These are phyloP conservation scores for Fusarium sp. DNA, from an alignment of 2,329 filamentous ascomycete species.

Conservation along the genomic window DNA sequence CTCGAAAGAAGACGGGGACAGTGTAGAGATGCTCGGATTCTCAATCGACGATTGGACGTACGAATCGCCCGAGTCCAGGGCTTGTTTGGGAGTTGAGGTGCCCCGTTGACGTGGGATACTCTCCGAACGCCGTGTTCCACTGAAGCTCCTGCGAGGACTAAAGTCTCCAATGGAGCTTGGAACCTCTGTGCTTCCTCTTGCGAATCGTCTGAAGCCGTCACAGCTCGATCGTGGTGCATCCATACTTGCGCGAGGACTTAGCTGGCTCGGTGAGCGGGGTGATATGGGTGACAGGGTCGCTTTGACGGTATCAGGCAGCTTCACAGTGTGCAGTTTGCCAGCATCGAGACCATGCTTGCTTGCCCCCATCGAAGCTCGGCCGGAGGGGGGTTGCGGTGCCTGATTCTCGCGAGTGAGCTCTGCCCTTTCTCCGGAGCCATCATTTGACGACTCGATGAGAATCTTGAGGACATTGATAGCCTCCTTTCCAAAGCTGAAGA, in stretches of 20 bases:
- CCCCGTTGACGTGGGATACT: slow-evolving; percentile 52
- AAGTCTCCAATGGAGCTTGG: slow-evolving; percentile 54
- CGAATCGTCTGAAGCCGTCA: slow-evolving; percentile 59
- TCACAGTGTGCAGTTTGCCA: slow-evolving; percentile 50
- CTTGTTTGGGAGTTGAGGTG: slow-evolving; percentile 50
- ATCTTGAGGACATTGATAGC: slow-evolving; percentile 80
- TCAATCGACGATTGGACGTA: slow-evolving; percentile 76
- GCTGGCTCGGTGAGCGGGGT: slow-evolving; percentile 51
- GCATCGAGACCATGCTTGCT: slow-evolving; percentile 41
- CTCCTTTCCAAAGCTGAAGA: slow-evolving; percentile 86
- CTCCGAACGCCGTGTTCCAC: slow-evolving; percentile 63
- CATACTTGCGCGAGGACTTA: slow-evolving; percentile 64
- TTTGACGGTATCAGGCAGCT: slow-evolving; percentile 65
- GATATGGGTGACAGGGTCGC: slow-evolving; percentile 67
- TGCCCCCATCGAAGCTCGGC: slow-evolving; percentile 42
- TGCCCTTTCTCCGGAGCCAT: slow-evolving; percentile 37
- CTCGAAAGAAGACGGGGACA: slow-evolving; percentile 73
- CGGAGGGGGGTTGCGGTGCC: slow-evolving; percentile 30
- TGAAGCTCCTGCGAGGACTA: slow-evolving; percentile 68
- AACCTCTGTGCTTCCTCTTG: slow-evolving; percentile 62
- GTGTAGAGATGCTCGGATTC: slow-evolving; percentile 76
- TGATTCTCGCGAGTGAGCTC: slow-evolving; percentile 27
- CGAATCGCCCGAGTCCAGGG: slow-evolving; percentile 67
- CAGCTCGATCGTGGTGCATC: slow-evolving; percentile 63
- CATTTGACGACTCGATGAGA: slow-evolving; percentile 67